These are phyloP conservation scores for Hypseocharis bilobata DNA, from an alignment of 441 rosid species.

Conservation along the genomic window DNA sequence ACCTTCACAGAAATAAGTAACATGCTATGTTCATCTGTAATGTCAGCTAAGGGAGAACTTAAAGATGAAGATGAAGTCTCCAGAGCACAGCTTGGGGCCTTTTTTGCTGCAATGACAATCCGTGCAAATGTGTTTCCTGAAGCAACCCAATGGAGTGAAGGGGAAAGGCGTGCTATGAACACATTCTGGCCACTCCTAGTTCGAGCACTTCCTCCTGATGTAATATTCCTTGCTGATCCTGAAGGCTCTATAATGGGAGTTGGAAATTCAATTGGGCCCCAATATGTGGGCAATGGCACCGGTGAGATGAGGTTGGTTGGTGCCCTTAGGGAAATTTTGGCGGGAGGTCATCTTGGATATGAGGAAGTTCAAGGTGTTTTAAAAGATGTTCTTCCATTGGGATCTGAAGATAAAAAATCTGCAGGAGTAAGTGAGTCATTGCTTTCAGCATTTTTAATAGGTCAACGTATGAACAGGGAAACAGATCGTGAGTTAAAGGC, in stretches of 20 bases:
- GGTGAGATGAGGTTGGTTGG: slow-evolving; percentile 91
- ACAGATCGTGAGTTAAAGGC: slow-evolving; percentile 91
- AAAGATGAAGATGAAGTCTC: slow-evolving; percentile 69
- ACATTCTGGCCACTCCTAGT: slow-evolving; percentile 68
- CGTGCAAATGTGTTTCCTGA: slow-evolving; percentile 85
- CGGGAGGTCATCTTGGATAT: slow-evolving; percentile 89
- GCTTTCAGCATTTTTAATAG: slow-evolving; percentile 88
- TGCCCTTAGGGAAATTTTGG: slow-evolving; percentile 79
- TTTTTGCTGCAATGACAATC: slow-evolving; percentile 87
- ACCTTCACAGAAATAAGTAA: background rate
- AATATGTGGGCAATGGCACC: slow-evolving; percentile 53
- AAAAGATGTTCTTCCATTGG: slow-evolving; percentile 72
- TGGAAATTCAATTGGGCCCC: slow-evolving; percentile 68
- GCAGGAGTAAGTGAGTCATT: slow-evolving; percentile 68
- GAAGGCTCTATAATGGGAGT: slow-evolving; percentile 77
- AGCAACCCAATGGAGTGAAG: slow-evolving; percentile 93
- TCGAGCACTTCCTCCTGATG: slow-evolving; percentile 67
- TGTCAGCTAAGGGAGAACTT: slow-evolving; percentile 61
- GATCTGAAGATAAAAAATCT: slow-evolving; percentile 27
- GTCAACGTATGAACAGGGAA: slow-evolving; percentile 93
- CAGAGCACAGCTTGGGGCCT: slow-evolving; percentile 84
- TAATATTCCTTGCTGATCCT: slow-evolving; percentile 82
- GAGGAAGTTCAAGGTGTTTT: slow-evolving; percentile 89
- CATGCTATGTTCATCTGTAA: slow-evolving; percentile 7
- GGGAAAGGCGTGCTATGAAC: slow-evolving; percentile 65